Conservation (phyloP, 2,329 filamentous ascomycete species). For the Cladosporium cucumerinum region DNA sequence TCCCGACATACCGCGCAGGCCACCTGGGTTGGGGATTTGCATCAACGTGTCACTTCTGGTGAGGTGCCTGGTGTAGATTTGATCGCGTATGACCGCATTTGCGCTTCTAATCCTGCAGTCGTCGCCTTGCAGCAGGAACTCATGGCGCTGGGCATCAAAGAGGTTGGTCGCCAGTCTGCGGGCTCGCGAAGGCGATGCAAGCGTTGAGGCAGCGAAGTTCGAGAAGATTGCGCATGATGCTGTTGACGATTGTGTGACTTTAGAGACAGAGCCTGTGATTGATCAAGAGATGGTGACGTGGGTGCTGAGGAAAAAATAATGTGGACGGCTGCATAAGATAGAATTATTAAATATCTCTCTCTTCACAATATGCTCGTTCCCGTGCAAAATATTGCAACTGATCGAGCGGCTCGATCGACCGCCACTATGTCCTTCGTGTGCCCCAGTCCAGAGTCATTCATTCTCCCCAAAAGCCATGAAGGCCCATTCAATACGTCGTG, state of each 20-base stretch:
- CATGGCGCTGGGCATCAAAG: constrained; percentile 20
- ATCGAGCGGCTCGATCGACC: neutral
- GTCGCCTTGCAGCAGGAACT: constrained; percentile 21
- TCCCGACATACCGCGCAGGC: neutral
- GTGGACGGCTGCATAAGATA: too few species aligned
- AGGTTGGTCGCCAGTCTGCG: constrained; percentile 20
- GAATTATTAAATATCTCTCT: too few species aligned
- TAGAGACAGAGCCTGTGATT: constrained; percentile 16
- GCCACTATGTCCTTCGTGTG: too few species aligned
- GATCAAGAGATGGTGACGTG: constrained; percentile 23
- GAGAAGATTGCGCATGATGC: constrained; percentile 18
- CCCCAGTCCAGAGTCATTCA: neutral
- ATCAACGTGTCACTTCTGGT: neutral
- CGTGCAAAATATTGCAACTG: too few species aligned
- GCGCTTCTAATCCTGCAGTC: constrained; percentile 17
- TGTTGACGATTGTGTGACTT: constrained; percentile 20
- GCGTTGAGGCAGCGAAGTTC: constrained; percentile 11
- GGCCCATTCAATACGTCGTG: too few species aligned
- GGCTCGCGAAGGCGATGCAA: constrained; percentile 1
- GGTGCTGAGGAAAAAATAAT: constrained; percentile 20
- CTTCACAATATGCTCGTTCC: too few species aligned
- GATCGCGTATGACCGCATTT: constrained; percentile 16
- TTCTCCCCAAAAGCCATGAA: neutral
- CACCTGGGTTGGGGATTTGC: constrained; percentile 17
- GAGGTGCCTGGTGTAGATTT: constrained; percentile 1